Evolutionary conservation across 352 stramenopile genomes (phyloP).

Genomic region (Paralagenidium karlingii): DNA sequence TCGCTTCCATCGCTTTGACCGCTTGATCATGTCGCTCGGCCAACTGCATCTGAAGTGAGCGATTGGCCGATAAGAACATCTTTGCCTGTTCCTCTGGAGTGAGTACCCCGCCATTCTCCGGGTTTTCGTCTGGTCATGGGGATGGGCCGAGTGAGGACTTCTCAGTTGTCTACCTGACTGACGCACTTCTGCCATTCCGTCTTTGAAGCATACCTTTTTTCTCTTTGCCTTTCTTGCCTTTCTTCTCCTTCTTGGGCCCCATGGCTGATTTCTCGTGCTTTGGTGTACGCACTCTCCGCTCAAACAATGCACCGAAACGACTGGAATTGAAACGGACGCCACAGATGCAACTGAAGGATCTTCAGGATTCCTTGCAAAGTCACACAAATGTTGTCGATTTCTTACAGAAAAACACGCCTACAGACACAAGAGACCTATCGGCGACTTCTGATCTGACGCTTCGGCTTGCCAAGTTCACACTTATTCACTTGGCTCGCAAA

Average conservation of each 20-base stretch:
- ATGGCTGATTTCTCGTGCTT: conserved; percentile 8
- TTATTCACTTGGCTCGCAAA: conserved; percentile 96
- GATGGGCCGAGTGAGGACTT: background rate
- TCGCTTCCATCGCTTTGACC: conserved; percentile 80
- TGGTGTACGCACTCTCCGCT: background rate
- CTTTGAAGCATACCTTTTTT: conserved; percentile 44
- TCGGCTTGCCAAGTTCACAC: conserved; percentile 95
- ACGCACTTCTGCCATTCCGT: background rate
- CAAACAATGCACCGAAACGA: too few species aligned
- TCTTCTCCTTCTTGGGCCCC: conserved; percentile 68
- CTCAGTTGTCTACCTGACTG: background rate
- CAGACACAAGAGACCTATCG: too few species aligned
- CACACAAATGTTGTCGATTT: too few species aligned
- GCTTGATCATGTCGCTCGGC: conserved; percentile 79
- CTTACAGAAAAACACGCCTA: too few species aligned
- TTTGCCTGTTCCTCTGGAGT: conserved; percentile 76
- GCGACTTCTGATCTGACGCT: conserved; percentile 72
- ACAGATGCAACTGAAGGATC: too few species aligned
- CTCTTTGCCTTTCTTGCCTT: conserved; percentile 55
- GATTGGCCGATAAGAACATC: conserved; percentile 70
- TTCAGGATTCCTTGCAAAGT: too few species aligned
- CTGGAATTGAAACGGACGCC: too few species aligned
- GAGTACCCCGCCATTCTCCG: conserved; percentile 58
- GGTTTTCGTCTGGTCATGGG: conserved; percentile 31
- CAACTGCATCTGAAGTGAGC: conserved; percentile 82